Evolutionary conservation across 768 basidiomycete genomes (phyloP).

Genomic region (Kwoniella bestiolae): DNA sequence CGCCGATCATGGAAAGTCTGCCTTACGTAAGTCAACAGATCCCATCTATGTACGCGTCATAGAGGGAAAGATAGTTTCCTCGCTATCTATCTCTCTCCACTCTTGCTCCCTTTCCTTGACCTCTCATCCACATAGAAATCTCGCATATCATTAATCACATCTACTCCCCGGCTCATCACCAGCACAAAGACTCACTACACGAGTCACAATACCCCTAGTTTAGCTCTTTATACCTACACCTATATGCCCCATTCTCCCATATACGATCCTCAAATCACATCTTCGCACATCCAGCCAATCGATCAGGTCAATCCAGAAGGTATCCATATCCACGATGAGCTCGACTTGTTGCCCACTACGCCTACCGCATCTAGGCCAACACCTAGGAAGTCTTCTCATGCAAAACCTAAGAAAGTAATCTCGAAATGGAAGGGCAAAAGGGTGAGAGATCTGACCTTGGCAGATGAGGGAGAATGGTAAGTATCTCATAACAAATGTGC

Average conservation of each 20-base stretch:
- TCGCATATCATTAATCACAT: not conserved
- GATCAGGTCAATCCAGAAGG: slow-evolving; percentile 12
- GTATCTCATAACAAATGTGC: not conserved
- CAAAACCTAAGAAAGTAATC: slow-evolving; percentile 11
- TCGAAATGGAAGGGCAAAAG: slow-evolving; percentile 27
- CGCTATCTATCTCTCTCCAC: too few relatives aligned
- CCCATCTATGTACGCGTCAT: too few relatives aligned
- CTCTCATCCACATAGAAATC: too few relatives aligned
- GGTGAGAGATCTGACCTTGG: slow-evolving; percentile 1
- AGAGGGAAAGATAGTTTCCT: too few relatives aligned
- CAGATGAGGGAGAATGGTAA: slow-evolving; percentile 23
- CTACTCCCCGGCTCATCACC: not conserved
- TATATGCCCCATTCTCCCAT: slow-evolving; percentile 6
- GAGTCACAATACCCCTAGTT: not conserved
- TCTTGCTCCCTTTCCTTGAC: too few relatives aligned
- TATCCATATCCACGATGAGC: slow-evolving; percentile 20
- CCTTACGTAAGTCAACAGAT: too few relatives aligned
- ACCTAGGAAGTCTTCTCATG: slow-evolving; percentile 1
- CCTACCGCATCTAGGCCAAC: slow-evolving; percentile 1
- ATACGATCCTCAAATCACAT: not conserved
- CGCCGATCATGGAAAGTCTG: too few relatives aligned
- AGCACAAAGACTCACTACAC: not conserved
- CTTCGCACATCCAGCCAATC: not conserved
- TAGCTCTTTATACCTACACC: not conserved
- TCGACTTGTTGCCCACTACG: slow-evolving; percentile 17